Evolutionary conservation across 768 basidiomycete species (phyloP).

Genomic region (Lactarius psammicola): DNA sequence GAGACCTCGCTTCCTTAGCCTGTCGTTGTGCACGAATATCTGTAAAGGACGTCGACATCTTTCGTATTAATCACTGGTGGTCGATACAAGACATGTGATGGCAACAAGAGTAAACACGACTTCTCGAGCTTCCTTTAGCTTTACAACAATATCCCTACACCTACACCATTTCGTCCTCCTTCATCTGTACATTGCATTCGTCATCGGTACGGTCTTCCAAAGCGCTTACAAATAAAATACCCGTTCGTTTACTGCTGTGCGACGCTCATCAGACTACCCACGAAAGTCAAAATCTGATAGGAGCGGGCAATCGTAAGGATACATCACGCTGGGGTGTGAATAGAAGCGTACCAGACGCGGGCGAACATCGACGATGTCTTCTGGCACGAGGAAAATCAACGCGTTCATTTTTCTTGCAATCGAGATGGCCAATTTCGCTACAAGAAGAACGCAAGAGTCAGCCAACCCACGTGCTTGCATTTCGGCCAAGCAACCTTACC

Average conservation of each 20-base stretch:
- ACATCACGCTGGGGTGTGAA: background rate
- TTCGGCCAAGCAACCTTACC: constrained; percentile 47
- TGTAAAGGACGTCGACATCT: constrained; percentile 24
- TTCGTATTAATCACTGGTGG: background rate
- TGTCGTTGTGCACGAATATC: constrained; percentile 21
- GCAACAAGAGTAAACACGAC: constrained; percentile 31
- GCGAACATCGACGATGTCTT: constrained; percentile 94
- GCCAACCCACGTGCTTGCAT: background rate
- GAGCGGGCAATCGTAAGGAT: constrained; percentile 1
- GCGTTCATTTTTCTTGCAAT: constrained; percentile 98
- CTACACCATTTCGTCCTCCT: background rate
- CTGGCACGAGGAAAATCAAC: constrained; percentile 93
- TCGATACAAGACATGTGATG: constrained; percentile 11
- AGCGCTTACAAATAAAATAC: constrained; percentile 16
- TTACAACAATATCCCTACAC: constrained; percentile 16
- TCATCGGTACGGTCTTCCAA: background rate
- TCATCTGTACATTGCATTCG: constrained; percentile 4
- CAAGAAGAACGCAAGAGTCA: constrained; percentile 11
- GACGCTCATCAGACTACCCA: constrained; percentile 87
- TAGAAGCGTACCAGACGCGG: constrained; percentile 64
- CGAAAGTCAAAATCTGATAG: constrained; percentile 86
- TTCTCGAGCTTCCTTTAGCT: constrained; percentile 1
- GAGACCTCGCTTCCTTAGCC: constrained; percentile 20
- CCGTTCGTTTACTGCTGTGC: constrained; percentile 37
- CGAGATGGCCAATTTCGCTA: constrained; percentile 96